Conservation (phyloP, 1,139 yeast species). For the Candida tetrigidarum region DNA sequence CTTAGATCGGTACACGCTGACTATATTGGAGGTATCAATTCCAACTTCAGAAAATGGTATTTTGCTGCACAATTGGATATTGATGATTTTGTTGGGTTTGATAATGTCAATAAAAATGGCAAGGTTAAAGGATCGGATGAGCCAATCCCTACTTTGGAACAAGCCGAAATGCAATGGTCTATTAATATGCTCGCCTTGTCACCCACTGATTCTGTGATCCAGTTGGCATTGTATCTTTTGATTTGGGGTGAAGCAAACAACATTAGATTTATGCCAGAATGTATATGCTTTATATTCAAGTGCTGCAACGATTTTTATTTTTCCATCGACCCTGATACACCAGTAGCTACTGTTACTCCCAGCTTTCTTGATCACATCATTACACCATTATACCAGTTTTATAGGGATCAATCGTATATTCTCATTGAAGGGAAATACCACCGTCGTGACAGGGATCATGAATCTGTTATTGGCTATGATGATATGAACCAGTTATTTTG, state of each 20-base stretch:
- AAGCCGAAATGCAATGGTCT: constrained; percentile 83
- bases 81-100: constrained; percentile 80
- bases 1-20: constrained; percentile 68
- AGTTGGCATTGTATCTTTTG: constrained; percentile 68
- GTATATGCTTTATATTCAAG: constrained; percentile 78
- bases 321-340: constrained; percentile 39
- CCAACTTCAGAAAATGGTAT: constrained; percentile 95
- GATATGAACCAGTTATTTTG: constrained; percentile 69
- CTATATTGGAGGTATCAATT: constrained; percentile 87
- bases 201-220: constrained; percentile 61
- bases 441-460: constrained; percentile 56
- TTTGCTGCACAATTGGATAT: constrained; percentile 90
- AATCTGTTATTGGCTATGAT: constrained; percentile 59
- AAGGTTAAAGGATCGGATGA: constrained; percentile 35
- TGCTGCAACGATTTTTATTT: constrained; percentile 74
- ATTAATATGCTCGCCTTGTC: constrained; percentile 58
- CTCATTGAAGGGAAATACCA: constrained; percentile 39
- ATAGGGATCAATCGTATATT: constrained; percentile 58
- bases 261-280: constrained; percentile 82
- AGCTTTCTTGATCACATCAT: constrained; percentile 66
- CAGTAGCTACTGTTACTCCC: constrained; percentile 22
- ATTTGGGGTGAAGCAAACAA: constrained; percentile 95
- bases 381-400: constrained; percentile 73
- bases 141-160: constrained; percentile 52
- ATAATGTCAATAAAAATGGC: constrained; percentile 50